phyloP scores from a whole-genome alignment of 768 basidiomycete genomes.

The Aureoboletus auriporus region DNA sequence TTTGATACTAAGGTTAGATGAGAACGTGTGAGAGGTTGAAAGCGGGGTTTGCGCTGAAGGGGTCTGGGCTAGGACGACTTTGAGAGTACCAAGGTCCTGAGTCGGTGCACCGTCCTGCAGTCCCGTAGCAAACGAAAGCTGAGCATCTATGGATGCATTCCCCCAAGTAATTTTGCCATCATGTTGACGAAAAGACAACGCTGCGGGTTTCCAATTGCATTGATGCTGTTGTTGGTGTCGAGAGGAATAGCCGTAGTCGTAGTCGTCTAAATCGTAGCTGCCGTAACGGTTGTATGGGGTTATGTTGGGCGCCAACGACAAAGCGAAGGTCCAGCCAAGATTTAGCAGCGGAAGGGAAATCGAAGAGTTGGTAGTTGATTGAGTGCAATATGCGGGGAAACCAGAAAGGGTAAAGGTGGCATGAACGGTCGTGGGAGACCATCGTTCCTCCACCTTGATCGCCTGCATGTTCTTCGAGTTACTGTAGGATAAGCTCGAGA shows the following conservation, averaged over 20 bases:
- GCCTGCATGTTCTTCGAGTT: neutral
- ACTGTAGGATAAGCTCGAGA: neutral
- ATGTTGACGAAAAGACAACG: slow-evolving; percentile 9
- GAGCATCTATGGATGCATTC: slow-evolving; percentile 9
- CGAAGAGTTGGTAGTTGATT: neutral
- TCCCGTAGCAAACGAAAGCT: neutral
- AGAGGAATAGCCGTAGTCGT: too few species aligned
- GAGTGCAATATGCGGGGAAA: neutral
- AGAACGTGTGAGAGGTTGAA: neutral
- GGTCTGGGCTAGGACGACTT: neutral
- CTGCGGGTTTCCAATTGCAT: slow-evolving; percentile 1
- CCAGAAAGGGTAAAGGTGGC: neutral
- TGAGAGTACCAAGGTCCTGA: neutral
- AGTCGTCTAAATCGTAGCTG: too few species aligned
- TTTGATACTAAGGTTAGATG: neutral
- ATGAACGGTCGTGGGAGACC: slow-evolving; percentile 12
- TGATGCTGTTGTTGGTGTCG: too few species aligned
- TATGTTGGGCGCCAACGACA: slow-evolving; percentile 8
- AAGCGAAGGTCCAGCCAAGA: slow-evolving; percentile 15
- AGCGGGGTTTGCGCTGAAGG: neutral
- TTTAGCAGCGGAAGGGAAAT: slow-evolving; percentile 10
- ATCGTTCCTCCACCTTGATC: slow-evolving; percentile 11
- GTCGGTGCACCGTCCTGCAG: neutral
- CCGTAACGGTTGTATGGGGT: too few species aligned
- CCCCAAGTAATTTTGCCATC: slow-evolving; percentile 3